Evolutionary conservation across 441 rosid species (phyloP), one percentile per base, ranked within the genome.

Genomic region (Croton setiger): DNA sequence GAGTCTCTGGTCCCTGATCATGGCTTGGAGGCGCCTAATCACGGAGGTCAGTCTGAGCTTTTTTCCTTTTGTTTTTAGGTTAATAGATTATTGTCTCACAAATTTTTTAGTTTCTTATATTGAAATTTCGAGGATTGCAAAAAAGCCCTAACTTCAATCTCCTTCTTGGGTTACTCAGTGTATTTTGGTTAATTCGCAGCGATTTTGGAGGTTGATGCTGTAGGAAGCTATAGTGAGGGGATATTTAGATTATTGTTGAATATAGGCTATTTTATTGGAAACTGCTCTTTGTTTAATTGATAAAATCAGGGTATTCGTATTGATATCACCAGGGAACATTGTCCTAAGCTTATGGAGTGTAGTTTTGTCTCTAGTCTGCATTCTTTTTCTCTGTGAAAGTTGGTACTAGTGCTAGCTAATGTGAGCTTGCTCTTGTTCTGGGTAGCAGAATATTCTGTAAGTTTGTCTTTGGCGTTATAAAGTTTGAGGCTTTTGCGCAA

Each of bases 11-110:
- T 75, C 70, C 68, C 60, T 41, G n/a, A n/a, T 41, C 61, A 92
- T 92, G 98, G 97, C 92, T 85, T 92, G 92, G 97, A 86, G 93
- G 76, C 89, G 84, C 69, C 73, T 92, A 68, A 81, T 92, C 79
- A 76, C 92, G 51, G 84, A 88, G 95, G 97, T 90, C 67, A 41
- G 63, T 59, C 66, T 18, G 6, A 48, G 33, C 8, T 47, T 31
- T 48, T 74, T 36, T 12, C 17, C 48, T 14, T 9, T 44, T 48
- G 17, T 3, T 18, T 31, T 51, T 51, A 52, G 56, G 9, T 18
- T 20, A 12, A 31, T 9, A 10, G 17, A 14, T 47, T 17, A 6
- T 0, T 55, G 12, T 55, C 31, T 0, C 6, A 39, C 10, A 9
- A 9, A 39, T 0, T 2, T 35, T 31, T 5, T 56, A 1, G n/a